These are phyloP conservation scores for Botrytis aclada DNA, from an alignment of 2,329 filamentous ascomycete species.

Conservation along the genomic window DNA sequence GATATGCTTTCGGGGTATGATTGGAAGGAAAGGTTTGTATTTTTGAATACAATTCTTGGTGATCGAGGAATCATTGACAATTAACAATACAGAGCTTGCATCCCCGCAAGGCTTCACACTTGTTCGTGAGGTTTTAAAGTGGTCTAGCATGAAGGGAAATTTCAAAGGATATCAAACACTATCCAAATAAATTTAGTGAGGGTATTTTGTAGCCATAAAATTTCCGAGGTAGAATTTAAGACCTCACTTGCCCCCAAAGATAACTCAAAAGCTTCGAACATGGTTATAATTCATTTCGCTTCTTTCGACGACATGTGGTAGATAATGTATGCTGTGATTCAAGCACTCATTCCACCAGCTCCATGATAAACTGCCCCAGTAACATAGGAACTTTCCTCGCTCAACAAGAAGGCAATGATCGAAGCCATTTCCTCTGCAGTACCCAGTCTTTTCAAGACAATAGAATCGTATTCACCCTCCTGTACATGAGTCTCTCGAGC, in stretches of 20 bases:
- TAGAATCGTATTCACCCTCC: slow-evolving; percentile 38
- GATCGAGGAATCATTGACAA: background rate
- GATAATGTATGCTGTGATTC: background rate
- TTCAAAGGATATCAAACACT: background rate
- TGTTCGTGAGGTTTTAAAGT: background rate
- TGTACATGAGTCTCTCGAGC: slow-evolving; percentile 24
- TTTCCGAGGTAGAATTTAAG: background rate
- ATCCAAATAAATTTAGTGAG: background rate
- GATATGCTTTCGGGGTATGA: background rate
- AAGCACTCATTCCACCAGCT: slow-evolving; percentile 35
- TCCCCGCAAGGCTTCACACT: background rate
- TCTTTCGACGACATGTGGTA: background rate
- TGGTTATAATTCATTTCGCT: background rate
- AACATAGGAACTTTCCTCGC: slow-evolving; percentile 35
- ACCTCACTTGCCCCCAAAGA: no score
- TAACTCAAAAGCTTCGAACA: rapidly evolving
- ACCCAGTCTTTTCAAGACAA: slow-evolving; percentile 43
- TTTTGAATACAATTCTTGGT: background rate
- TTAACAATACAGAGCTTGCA: background rate
- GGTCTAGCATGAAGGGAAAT: rapidly evolving
- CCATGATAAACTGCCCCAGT: slow-evolving; percentile 33
- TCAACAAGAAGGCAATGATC: slow-evolving; percentile 47
- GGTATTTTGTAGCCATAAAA: background rate
- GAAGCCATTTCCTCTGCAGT: slow-evolving; percentile 46
- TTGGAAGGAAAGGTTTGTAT: background rate